phyloP scores from a whole-genome alignment of 2,329 filamentous ascomycete species.

The Penicillium paneum region DNA sequence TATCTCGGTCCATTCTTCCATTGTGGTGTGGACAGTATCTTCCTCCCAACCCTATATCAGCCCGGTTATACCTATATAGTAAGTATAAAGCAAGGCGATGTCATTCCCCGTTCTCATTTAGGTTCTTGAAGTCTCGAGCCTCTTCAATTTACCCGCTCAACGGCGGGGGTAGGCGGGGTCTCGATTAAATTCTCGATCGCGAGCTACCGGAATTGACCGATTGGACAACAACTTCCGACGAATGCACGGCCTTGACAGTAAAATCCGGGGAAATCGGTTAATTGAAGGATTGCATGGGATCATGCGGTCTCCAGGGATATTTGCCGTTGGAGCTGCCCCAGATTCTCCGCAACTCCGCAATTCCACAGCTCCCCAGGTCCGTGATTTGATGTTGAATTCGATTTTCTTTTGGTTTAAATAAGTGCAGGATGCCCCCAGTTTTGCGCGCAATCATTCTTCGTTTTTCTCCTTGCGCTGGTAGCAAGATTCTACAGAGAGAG shows the following conservation, averaged over 20 bases:
- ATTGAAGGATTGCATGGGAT: not conserved
- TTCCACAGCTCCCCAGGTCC: not conserved
- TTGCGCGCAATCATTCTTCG: conserved; percentile 1
- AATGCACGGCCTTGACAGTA: not conserved
- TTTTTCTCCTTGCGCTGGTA: not conserved
- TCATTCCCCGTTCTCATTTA: not conserved
- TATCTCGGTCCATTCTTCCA: not conserved
- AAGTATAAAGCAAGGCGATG: not conserved
- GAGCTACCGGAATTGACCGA: not conserved
- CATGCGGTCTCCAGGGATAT: not conserved
- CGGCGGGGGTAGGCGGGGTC: not conserved
- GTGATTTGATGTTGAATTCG: not conserved
- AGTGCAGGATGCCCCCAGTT: not conserved
- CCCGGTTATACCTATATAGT: not conserved
- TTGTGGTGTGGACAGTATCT: not conserved
- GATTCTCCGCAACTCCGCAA: conserved; percentile 7
- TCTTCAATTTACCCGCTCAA: not conserved
- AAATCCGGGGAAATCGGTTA: conserved; percentile 13
- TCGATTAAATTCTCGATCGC: not conserved
- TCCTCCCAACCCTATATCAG: not conserved
- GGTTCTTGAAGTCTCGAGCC: not conserved
- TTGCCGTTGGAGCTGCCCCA: conserved; percentile 2
- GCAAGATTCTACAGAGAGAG: not conserved
- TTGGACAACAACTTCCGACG: not conserved
- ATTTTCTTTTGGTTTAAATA: conserved; percentile 1